Evolutionary conservation across 176 grass and related monocot species (phyloP).

Genomic region (Paspalum notatum): DNA sequence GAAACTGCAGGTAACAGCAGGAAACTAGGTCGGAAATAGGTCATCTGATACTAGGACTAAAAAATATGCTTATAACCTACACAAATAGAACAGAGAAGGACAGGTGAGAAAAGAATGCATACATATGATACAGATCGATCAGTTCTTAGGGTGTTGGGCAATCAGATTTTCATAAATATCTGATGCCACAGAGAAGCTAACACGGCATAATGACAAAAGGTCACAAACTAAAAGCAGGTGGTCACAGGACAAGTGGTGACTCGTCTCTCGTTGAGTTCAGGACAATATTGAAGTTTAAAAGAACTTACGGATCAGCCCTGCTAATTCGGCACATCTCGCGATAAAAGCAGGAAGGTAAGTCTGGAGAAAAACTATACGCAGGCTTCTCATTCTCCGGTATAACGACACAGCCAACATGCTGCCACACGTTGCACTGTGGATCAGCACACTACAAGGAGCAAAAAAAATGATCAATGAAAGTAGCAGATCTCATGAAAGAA

Average conservation of each 20-base stretch:
- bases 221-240: conserved; percentile 18
- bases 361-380: conserved; percentile 47
- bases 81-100: conserved; percentile 3
- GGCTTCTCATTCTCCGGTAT: conserved; percentile 76
- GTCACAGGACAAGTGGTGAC: neutral
- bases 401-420: conserved; percentile 79
- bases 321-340: conserved; percentile 85
- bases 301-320: conserved; percentile 85
- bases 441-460: conserved; percentile 72
- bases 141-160: neutral
- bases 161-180: conserved; percentile 5
- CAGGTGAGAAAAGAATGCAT: neutral
- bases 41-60: conserved; percentile 20
- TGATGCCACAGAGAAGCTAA: neutral
- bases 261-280: conserved; percentile 10
- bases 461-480: conserved; percentile 18
- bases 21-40: conserved; percentile 44
- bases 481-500: conserved; percentile 5
- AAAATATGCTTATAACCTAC: neutral
- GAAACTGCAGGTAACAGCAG: conserved; percentile 62
- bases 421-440: conserved; percentile 67
- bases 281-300: conserved; percentile 21
- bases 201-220: neutral
- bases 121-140: conserved; percentile 2
- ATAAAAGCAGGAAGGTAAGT: conserved; percentile 65